A percentile compares a stretch with the other conserved stretches of the same genome.
These are phyloP conservation scores for Monilinia fructigena DNA, from an alignment of 2,329 filamentous ascomycete species.

Conservation along the genomic window DNA sequence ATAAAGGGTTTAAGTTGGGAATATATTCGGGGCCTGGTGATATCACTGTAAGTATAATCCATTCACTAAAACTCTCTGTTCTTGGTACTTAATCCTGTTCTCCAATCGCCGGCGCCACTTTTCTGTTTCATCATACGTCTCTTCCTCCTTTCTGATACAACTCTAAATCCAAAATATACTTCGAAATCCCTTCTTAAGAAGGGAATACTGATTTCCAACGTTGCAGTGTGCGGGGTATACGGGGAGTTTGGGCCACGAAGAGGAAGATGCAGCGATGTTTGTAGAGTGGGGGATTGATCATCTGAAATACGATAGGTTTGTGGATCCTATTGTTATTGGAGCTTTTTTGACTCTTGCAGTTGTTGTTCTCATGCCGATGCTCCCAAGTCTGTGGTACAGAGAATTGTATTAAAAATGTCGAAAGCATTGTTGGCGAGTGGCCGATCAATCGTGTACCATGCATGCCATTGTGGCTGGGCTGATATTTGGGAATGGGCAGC, in stretches of 20 bases:
- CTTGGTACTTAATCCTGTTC: too few relatives aligned
- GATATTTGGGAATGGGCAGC: slow-evolving; percentile 47
- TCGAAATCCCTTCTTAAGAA: too few relatives aligned
- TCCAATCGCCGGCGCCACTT: too few relatives aligned
- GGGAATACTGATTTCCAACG: too few relatives aligned
- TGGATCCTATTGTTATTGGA: too few relatives aligned
- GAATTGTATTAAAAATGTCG: slow-evolving; percentile 16
- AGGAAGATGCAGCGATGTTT: slow-evolving; percentile 56
- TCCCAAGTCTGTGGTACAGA: background rate
- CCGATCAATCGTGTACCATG: slow-evolving; percentile 50
- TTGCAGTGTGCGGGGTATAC: slow-evolving; percentile 36
- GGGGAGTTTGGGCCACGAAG: slow-evolving; percentile 56
- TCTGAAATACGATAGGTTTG: slow-evolving; percentile 55
- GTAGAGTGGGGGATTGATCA: slow-evolving; percentile 60
- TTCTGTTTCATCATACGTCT: too few relatives aligned
- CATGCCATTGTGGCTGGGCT: slow-evolving; percentile 51
- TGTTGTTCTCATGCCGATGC: slow-evolving; percentile 14
- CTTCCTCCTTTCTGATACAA: too few relatives aligned
- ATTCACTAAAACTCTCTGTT: too few relatives aligned
- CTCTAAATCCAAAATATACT: too few relatives aligned
- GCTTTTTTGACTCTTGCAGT: background rate
- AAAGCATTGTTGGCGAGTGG: slow-evolving; percentile 38
- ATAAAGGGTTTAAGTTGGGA: slow-evolving; percentile 52
- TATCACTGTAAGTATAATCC: slow-evolving; percentile 4
- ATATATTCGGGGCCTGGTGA: slow-evolving; percentile 59